A percentile compares a stretch with the other conserved stretches of the same genome.
Conservation (phyloP, 2,329 filamentous ascomycete species). For the Talaromyces sp. region DNA sequence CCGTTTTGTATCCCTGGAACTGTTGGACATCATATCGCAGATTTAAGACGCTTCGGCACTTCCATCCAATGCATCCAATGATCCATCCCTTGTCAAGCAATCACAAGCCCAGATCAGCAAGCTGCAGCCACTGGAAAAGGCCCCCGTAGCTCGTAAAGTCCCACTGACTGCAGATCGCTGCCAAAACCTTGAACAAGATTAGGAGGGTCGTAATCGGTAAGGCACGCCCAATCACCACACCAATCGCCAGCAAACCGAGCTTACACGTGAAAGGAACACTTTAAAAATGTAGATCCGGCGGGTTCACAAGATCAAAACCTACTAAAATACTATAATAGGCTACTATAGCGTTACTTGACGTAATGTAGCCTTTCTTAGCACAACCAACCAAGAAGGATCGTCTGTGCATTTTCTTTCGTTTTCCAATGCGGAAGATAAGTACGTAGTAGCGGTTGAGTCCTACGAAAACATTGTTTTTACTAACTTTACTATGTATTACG, state of each 20-base stretch:
- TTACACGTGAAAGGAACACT: background rate
- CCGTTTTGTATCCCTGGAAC: background rate
- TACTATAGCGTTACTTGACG: background rate
- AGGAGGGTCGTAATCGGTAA: background rate
- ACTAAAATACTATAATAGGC: too few relatives aligned
- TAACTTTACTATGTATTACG: background rate
- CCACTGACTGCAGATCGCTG: background rate
- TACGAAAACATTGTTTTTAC: background rate
- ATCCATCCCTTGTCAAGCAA: background rate
- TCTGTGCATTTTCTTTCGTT: background rate
- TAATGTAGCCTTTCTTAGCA: background rate
- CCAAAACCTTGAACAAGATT: background rate
- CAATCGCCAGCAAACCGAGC: background rate
- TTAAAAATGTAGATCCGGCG: background rate
- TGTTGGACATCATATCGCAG: background rate
- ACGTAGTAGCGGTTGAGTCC: background rate
- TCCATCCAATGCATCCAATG: background rate
- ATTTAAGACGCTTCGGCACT: background rate
- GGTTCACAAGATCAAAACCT: background rate
- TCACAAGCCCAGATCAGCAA: background rate
- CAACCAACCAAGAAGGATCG: background rate
- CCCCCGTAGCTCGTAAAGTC: background rate
- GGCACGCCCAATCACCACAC: background rate
- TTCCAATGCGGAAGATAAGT: background rate
- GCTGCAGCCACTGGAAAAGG: background rate